Evolutionary conservation across 768 basidiomycete genomes (phyloP).

Genomic region (Leccinum ochraceum): DNA sequence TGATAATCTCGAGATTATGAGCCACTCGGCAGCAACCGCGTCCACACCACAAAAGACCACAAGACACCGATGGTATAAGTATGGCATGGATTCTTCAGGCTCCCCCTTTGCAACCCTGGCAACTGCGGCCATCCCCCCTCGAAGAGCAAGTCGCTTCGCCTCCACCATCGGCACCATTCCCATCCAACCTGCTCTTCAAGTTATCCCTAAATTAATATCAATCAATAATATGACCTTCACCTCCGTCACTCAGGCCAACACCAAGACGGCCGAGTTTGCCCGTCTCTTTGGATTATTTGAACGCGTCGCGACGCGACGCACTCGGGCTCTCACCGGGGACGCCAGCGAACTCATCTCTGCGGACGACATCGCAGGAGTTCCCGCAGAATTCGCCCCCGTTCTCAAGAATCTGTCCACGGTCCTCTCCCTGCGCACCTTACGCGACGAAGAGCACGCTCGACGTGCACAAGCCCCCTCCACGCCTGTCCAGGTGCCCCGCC

Average conservation of each 20-base stretch:
- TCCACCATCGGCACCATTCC: neutral
- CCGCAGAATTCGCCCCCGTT: constrained; percentile 30
- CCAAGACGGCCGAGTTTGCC: constrained; percentile 53
- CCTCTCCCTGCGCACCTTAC: constrained; percentile 36
- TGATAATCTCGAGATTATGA: constrained; percentile 5
- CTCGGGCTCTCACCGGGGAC: constrained; percentile 27
- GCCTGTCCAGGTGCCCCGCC: constrained; percentile 8
- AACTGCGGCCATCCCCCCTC: constrained; percentile 4
- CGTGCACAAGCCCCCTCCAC: constrained; percentile 3
- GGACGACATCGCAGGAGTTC: constrained; percentile 34
- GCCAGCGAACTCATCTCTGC: constrained; percentile 23
- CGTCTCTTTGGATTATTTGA: constrained; percentile 56
- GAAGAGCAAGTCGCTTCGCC: neutral
- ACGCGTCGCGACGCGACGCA: constrained; percentile 47
- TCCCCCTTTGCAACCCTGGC: constrained; percentile 3
- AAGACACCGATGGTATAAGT: constrained; percentile 22
- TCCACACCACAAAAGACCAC: constrained; percentile 21
- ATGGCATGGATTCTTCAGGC: neutral
- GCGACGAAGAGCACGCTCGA: constrained; percentile 23
- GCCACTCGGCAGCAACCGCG: constrained; percentile 24
- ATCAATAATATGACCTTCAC: constrained; percentile 22
- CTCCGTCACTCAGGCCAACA: constrained; percentile 27
- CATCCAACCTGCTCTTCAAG: constrained; percentile 1
- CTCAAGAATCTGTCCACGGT: constrained; percentile 40
- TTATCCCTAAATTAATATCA: constrained; percentile 7